Percentiles rank a stretch among this genome's conserved stretches.
phyloP scores from a whole-genome alignment of 169 alveolate genomes.

The Plasmodium gonderi region DNA sequence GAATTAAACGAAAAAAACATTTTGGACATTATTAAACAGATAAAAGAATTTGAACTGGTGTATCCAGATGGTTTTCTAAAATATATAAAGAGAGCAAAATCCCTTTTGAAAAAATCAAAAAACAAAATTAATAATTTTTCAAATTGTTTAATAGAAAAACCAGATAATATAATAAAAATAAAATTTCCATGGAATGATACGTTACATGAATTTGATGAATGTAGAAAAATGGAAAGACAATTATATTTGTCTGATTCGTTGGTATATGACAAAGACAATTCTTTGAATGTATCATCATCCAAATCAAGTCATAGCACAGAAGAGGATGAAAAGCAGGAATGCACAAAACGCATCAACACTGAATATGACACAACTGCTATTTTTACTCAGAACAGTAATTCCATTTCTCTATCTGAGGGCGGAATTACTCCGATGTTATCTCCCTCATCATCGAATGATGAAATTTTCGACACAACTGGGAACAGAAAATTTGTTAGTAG shows the following conservation, averaged over 20 bases:
- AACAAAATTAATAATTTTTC: constrained; percentile 31
- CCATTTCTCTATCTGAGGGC: not conserved
- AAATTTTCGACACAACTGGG: not conserved
- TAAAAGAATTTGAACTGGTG: constrained; percentile 45
- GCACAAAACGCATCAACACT: too few species aligned
- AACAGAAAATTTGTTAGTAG: not conserved
- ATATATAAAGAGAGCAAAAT: constrained; percentile 89
- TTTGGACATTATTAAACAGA: constrained; percentile 37
- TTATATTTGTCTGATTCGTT: constrained; percentile 59
- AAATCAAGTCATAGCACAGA: not conserved
- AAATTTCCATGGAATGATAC: constrained; percentile 44
- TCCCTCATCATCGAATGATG: not conserved
- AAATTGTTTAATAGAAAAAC: constrained; percentile 83
- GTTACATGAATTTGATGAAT: constrained; percentile 88
- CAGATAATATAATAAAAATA: constrained; percentile 59
- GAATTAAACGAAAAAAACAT: constrained; percentile 33
- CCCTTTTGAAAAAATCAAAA: constrained; percentile 71
- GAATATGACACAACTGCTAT: not conserved
- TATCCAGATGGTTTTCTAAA: constrained; percentile 86
- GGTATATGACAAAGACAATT: not conserved
- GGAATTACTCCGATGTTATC: not conserved
- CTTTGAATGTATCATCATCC: not conserved
- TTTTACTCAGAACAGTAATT: not conserved
- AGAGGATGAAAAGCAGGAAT: too few species aligned
- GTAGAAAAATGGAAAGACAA: constrained; percentile 85